Evolutionary conservation across 2,329 filamentous ascomycete species (phyloP).

Genomic region (Verticillium nubilum): DNA sequence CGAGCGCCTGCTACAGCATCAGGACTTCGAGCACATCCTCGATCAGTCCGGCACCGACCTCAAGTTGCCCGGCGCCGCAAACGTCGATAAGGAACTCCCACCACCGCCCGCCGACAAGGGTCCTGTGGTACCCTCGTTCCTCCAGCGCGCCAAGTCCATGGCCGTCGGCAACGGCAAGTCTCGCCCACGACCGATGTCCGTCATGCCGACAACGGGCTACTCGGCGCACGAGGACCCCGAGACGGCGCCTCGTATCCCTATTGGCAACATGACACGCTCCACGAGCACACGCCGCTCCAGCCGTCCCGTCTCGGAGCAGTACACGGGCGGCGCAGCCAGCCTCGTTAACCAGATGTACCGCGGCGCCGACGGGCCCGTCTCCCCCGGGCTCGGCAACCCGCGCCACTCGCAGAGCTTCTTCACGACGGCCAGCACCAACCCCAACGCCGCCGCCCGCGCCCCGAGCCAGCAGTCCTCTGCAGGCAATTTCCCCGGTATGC

Average conservation of each 20-base stretch:
- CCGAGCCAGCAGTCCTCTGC: constrained; percentile 21
- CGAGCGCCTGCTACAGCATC: constrained; percentile 85
- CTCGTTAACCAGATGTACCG: constrained; percentile 90
- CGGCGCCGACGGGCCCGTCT: constrained; percentile 60
- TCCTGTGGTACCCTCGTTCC: constrained; percentile 39
- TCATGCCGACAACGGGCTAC: constrained; percentile 36
- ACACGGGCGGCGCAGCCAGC: constrained; percentile 59
- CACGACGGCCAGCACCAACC: constrained; percentile 41
- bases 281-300: constrained; percentile 44
- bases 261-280: constrained; percentile 50
- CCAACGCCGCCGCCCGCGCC: constrained; percentile 36
- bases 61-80: constrained; percentile 24
- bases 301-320: constrained; percentile 61
- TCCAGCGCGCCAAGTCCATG: constrained; percentile 59
- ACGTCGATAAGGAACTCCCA: constrained; percentile 80
- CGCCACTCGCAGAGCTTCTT: constrained; percentile 63
- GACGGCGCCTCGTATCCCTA: constrained; percentile 71
- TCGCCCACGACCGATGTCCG: constrained; percentile 51
- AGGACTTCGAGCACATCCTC: constrained; percentile 90
- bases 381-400: constrained; percentile 52
- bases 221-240: constrained; percentile 59
- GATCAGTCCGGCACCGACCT: constrained; percentile 64
- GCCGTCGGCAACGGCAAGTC: constrained; percentile 40
- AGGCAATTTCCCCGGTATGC: constrained; percentile 69
- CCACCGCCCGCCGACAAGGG: constrained; percentile 58